Evolutionary conservation across 495 filamentous ascomycete genomes (phyloP), one percentile per base, ranked within the genome.

Genomic region (Lophiotrema nucula): DNA sequence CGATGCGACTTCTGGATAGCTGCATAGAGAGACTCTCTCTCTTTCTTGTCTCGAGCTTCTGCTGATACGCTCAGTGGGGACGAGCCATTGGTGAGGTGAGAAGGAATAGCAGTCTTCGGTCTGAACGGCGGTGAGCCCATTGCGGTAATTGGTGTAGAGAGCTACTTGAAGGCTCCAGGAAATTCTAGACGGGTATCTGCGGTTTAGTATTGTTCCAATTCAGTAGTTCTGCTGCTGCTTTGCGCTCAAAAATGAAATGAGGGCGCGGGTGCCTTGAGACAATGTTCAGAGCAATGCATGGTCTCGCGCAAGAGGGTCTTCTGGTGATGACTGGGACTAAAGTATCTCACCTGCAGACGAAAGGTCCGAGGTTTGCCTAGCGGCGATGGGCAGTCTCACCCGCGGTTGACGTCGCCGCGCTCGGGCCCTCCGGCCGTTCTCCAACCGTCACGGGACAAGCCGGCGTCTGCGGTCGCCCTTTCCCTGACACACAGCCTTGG

Each of bases 31-130:
- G 16, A 41, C 11, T 69, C 66, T 21, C 66, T 37, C 49, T 69
- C 66, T 45, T 59, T 62, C 31, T 45, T 55, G 54, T 68, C 62
- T 28, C 65, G 63, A 11, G 54, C 53, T 33, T 68, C 62, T 19
- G 51, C 53, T 12, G 54, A 38, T 26, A 25, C 23, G 42, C 48
- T 45, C 44, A 64, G 58, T 13, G 61, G 61, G 2, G 65, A 65
- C 11, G 50, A 27, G 31, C 52, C 65, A 41, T 67, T 67, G 5
- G 57, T 53, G 33, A 68, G 27, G 43, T 62, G 54, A 44, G 57
- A 45, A 23, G 61, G 61, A 19, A 68, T 47, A 10, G 58, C 64
- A 13, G 65, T 35, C 50, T 63, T 68, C 16, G 65, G 67, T 46
- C 44, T 52, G 23, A 53, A 46, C n/a, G 63, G 58, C 5, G 62